Conservation (phyloP, 2,329 filamentous ascomycete species). For the Apiospora kogelbergensis region DNA sequence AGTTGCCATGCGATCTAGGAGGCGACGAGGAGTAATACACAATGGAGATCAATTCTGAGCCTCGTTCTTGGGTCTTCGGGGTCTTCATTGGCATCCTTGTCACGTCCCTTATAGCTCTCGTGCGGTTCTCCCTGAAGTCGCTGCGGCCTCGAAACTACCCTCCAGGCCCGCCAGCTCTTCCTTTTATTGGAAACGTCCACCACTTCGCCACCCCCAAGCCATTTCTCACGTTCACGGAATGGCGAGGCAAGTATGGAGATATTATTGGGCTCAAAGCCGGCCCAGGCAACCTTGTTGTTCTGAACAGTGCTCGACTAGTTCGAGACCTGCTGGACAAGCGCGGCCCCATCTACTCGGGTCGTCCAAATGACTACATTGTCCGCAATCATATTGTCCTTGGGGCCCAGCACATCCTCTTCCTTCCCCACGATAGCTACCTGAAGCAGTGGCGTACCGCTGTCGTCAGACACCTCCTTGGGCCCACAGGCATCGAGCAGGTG, state of each 20-base stretch:
- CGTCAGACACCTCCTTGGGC: conserved; percentile 6
- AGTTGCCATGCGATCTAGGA: background rate
- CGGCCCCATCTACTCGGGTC: conserved; percentile 14
- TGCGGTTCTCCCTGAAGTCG: conserved; percentile 11
- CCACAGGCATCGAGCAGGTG: background rate
- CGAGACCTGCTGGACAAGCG: conserved; percentile 15
- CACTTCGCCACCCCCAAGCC: conserved; percentile 11
- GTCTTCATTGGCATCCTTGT: background rate
- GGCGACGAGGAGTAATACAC: too few relatives aligned
- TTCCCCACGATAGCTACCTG: conserved; percentile 10
- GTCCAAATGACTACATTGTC: conserved; percentile 10
- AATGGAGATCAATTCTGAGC: background rate
- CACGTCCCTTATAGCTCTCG: background rate
- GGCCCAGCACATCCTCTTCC: conserved; percentile 11
- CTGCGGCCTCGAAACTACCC: conserved; percentile 10
- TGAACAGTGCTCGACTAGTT: conserved; percentile 13
- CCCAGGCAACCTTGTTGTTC: conserved; percentile 14
- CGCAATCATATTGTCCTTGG: conserved; percentile 13
- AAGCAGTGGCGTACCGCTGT: conserved; percentile 10
- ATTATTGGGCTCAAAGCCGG: conserved; percentile 17
- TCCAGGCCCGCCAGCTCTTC: conserved; percentile 10
- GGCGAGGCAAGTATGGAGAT: conserved; percentile 13
- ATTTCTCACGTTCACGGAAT: conserved; percentile 11
- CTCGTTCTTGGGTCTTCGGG: background rate
- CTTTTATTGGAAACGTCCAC: conserved; percentile 13